phyloP scores from a whole-genome alignment of 2,329 filamentous ascomycete genomes.

The Colletotrichum melonis region DNA sequence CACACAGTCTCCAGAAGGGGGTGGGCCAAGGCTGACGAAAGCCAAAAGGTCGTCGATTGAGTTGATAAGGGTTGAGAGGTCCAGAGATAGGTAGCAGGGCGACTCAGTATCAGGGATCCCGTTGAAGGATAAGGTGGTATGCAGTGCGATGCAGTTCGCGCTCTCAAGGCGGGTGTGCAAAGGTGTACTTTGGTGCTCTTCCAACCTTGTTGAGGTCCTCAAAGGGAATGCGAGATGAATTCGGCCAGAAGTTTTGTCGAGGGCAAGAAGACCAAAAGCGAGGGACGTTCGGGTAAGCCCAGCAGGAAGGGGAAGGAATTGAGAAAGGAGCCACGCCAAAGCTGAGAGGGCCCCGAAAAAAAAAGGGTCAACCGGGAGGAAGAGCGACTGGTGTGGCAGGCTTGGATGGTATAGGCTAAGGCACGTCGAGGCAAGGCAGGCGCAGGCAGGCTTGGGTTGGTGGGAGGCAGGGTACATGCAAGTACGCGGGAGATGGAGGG shows the following conservation, averaged over 20 bases:
- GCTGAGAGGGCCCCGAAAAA: slow-evolving; percentile 15
- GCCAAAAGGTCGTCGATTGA: slow-evolving; percentile 16
- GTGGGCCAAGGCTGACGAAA: slow-evolving; percentile 32
- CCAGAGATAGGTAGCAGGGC: neutral
- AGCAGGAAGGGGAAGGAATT: slow-evolving; percentile 31
- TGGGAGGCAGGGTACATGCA: slow-evolving; percentile 20
- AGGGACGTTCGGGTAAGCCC: slow-evolving; percentile 33
- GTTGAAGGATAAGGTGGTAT: neutral
- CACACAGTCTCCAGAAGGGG: slow-evolving; percentile 25
- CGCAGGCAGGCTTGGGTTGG: slow-evolving; percentile 6
- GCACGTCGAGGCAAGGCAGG: slow-evolving; percentile 21
- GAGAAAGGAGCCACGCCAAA: slow-evolving; percentile 30
- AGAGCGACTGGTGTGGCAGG: slow-evolving; percentile 20
- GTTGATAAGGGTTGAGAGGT: slow-evolving; percentile 21
- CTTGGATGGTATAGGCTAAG: slow-evolving; percentile 33
- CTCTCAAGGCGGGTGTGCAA: neutral
- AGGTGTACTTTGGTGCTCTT: neutral
- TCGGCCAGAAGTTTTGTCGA: slow-evolving; percentile 25
- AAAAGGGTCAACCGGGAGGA: slow-evolving; percentile 33
- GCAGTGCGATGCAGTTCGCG: neutral
- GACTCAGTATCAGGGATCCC: slow-evolving; percentile 7
- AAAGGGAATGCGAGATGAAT: slow-evolving; percentile 12
- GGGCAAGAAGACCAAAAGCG: slow-evolving; percentile 19
- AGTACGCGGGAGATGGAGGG: slow-evolving; percentile 7
- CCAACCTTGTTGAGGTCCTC: slow-evolving; percentile 14